phyloP scores from a whole-genome alignment of 1,284 basidiomycete genomes.

The Pseudozyma pruni region DNA sequence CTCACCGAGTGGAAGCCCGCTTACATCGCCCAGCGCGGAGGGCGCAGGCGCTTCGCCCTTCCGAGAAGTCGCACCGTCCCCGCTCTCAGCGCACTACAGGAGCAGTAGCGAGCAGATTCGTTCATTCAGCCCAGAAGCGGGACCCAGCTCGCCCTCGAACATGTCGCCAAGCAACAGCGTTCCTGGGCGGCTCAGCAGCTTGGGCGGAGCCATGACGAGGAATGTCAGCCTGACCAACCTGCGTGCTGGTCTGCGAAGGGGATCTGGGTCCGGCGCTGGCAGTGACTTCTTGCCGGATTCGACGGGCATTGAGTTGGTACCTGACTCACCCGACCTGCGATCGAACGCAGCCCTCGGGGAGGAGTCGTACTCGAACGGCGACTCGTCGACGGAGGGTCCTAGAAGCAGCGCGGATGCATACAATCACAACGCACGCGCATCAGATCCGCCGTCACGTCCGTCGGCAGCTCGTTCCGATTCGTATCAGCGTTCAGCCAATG shows the following conservation, averaged over 20 bases:
- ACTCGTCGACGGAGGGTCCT: conserved; percentile 2
- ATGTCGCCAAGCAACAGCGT: conserved; percentile 16
- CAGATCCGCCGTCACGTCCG: neutral
- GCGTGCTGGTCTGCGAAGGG: conserved; percentile 21
- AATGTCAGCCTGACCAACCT: conserved; percentile 33
- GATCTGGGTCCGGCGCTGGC: conserved; percentile 4
- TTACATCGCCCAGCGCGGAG: neutral
- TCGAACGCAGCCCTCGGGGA: neutral
- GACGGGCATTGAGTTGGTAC: conserved; percentile 27
- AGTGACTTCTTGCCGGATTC: conserved; percentile 10
- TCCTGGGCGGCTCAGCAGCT: conserved; percentile 37
- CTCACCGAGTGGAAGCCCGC: neutral
- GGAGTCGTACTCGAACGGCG: neutral
- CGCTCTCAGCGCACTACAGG: neutral
- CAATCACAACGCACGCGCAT: neutral
- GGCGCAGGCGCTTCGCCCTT: neutral
- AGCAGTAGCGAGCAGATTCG: conserved; percentile 1
- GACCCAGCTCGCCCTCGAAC: neutral
- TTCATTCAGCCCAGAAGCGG: neutral
- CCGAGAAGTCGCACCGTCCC: neutral
- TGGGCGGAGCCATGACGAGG: conserved; percentile 14
- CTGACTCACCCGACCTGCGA: conserved; percentile 11
- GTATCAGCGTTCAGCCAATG: neutral
- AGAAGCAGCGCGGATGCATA: conserved; percentile 40
- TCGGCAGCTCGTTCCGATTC: neutral